Percentiles rank a stretch among this genome's conserved stretches.
These are phyloP conservation scores for Exophiala oligosperma DNA, from an alignment of 2,329 filamentous ascomycete species.

Conservation along the genomic window DNA sequence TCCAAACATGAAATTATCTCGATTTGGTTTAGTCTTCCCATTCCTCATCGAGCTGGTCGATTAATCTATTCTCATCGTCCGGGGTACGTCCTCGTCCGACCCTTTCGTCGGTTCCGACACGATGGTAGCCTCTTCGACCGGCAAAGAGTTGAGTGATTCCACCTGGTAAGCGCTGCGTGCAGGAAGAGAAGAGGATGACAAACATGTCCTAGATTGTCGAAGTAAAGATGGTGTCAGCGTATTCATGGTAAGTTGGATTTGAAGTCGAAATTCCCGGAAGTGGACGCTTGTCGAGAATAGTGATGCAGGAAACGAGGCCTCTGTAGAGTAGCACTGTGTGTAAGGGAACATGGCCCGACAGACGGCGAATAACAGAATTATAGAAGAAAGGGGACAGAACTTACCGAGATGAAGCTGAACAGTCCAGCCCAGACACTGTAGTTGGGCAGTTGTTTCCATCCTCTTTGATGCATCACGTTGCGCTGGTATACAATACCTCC, in stretches of 20 bases:
- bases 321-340: slow-evolving; percentile 18
- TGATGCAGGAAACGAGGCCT: slow-evolving; percentile 14
- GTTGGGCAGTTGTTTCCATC: slow-evolving; percentile 94
- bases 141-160: slow-evolving; percentile 32
- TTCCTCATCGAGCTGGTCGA: slow-evolving; percentile 94
- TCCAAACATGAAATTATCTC: too few relatives aligned
- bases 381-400: slow-evolving; percentile 4
- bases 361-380: neutral
- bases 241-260: slow-evolving; percentile 19
- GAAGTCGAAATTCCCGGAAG: slow-evolving; percentile 12
- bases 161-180: slow-evolving; percentile 40
- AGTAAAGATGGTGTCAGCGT: slow-evolving; percentile 9
- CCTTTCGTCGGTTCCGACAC: slow-evolving; percentile 30
- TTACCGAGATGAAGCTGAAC: slow-evolving; percentile 77
- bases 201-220: slow-evolving; percentile 43
- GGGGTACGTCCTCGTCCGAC: slow-evolving; percentile 45
- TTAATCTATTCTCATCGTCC: slow-evolving; percentile 89
- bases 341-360: slow-evolving; percentile 20
- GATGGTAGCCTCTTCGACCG: slow-evolving; percentile 37
- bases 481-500: slow-evolving; percentile 95
- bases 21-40: slow-evolving; percentile 62
- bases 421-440: slow-evolving; percentile 90
- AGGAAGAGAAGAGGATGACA: slow-evolving; percentile 47
- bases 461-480: slow-evolving; percentile 88
- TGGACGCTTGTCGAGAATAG: slow-evolving; percentile 10